Evolutionary conservation across 805 yeast species (phyloP).

Genomic region (Candida patagonica): DNA sequence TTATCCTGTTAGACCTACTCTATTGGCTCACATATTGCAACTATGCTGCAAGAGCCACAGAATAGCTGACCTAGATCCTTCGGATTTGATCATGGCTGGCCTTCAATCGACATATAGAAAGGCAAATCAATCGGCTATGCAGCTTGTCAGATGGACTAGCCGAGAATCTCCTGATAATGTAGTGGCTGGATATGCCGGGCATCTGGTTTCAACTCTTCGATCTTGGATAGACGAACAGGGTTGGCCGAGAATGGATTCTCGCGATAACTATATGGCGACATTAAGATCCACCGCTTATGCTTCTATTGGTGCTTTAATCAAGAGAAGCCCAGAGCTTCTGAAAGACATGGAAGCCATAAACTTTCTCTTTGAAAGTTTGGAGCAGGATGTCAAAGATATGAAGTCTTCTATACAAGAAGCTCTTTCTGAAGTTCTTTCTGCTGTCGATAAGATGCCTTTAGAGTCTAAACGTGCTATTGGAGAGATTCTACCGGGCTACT

Average conservation of each 20-base stretch:
- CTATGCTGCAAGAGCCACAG: slow-evolving; percentile 42
- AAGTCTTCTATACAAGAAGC: slow-evolving; percentile 65
- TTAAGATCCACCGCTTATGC: slow-evolving; percentile 44
- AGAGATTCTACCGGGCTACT: slow-evolving; percentile 27
- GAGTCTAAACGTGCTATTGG: slow-evolving; percentile 37
- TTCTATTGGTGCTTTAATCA: slow-evolving; percentile 63
- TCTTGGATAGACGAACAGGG: slow-evolving; percentile 18
- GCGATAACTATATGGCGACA: slow-evolving; percentile 3
- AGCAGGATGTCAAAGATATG: slow-evolving; percentile 53
- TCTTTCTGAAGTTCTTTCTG: slow-evolving; percentile 47
- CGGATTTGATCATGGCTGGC: slow-evolving; percentile 42
- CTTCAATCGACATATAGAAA: slow-evolving; percentile 44
- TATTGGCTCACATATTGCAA: slow-evolving; percentile 49
- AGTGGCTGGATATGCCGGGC: slow-evolving; percentile 11
- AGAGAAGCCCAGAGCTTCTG: slow-evolving; percentile 35
- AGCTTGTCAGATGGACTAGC: slow-evolving; percentile 56
- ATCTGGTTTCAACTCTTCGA: slow-evolving; percentile 11
- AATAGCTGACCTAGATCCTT: slow-evolving; percentile 40
- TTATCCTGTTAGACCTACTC: slow-evolving; percentile 24
- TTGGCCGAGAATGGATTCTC: not conserved
- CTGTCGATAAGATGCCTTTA: slow-evolving; percentile 28
- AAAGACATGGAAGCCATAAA: slow-evolving; percentile 44
- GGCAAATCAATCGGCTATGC: slow-evolving; percentile 48
- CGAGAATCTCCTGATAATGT: slow-evolving; percentile 23
- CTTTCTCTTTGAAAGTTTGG: slow-evolving; percentile 63